Conservation (phyloP, 805 yeast species). For the Saturnispora hagleri region DNA sequence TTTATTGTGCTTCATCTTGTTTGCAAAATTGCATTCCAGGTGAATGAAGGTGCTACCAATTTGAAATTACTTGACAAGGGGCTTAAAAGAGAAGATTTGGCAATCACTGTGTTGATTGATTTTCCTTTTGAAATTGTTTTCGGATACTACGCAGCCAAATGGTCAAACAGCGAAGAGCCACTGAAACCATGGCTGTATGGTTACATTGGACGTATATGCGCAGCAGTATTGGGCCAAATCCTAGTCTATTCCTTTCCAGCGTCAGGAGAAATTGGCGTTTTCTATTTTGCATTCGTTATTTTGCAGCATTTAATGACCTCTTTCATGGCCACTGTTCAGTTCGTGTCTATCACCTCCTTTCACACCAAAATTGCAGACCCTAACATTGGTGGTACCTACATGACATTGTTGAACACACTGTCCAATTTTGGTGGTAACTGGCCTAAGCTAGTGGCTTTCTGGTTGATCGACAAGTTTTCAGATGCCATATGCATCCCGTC, state of each 20-base stretch:
- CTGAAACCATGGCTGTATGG: constrained; percentile 87
- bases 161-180: constrained; percentile 77
- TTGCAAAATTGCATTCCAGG: constrained; percentile 89
- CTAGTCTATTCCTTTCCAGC: constrained; percentile 67
- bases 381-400: constrained; percentile 91
- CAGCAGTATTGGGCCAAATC: constrained; percentile 69
- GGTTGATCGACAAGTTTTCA: constrained; percentile 74
- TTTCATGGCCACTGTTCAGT: constrained; percentile 91
- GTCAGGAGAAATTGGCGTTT: constrained; percentile 35
- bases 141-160: constrained; percentile 91
- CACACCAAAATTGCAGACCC: constrained; percentile 96
- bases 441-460: constrained; percentile 81
- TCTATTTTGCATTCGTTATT: constrained; percentile 64
- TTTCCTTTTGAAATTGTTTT: constrained; percentile 93
- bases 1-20: constrained; percentile 67
- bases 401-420: constrained; percentile 90
- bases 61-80: constrained; percentile 86
- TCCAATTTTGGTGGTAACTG: constrained; percentile 95
- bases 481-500: constrained; percentile 44
- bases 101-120: constrained; percentile 85
- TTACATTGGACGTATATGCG: constrained; percentile 66
- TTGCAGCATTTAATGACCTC: constrained; percentile 78
- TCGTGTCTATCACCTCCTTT: constrained; percentile 89
- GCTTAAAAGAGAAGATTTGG: constrained; percentile 84
- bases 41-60: constrained; percentile 92